These are phyloP conservation scores for Talaromyces pinophilus DNA, from an alignment of 2,329 filamentous ascomycete species.

Conservation along the genomic window DNA sequence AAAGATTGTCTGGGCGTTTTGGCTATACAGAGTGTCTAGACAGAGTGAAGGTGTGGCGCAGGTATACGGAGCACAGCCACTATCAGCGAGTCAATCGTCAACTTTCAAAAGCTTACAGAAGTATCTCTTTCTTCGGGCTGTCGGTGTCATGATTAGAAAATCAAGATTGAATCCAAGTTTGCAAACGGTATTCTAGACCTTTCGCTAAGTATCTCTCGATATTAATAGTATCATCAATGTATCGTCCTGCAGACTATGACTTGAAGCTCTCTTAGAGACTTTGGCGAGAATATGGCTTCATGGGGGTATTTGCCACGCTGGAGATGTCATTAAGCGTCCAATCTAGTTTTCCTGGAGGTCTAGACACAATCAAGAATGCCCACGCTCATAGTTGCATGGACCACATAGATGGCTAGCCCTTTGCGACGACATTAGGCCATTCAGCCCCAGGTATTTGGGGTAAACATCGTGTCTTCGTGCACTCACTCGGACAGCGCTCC, in stretches of 20 bases:
- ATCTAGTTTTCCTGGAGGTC: background rate
- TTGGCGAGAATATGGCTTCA: background rate
- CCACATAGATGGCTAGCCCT: background rate
- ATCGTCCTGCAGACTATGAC: background rate
- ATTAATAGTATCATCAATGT: background rate
- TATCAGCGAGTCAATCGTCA: background rate
- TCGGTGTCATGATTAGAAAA: background rate
- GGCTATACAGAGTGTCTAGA: background rate
- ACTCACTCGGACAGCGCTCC: background rate
- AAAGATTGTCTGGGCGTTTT: background rate
- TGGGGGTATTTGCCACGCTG: background rate
- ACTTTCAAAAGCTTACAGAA: background rate
- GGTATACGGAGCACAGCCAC: conserved; percentile 9
- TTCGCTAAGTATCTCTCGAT: background rate
- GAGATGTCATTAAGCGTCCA: too few species aligned
- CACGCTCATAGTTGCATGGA: background rate
- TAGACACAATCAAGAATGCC: background rate
- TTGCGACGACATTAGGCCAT: background rate
- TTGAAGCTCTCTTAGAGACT: background rate
- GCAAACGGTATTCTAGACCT: background rate
- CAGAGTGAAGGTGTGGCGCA: background rate
- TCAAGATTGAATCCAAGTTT: background rate
- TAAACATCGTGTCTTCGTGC: background rate
- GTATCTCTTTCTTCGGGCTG: background rate
- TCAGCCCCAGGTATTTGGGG: background rate